Evolutionary conservation across 83 land plant genomes (phyloP), one percentile per base, ranked within the genome.

Genomic region (Diphasiastrum complanatum): DNA sequence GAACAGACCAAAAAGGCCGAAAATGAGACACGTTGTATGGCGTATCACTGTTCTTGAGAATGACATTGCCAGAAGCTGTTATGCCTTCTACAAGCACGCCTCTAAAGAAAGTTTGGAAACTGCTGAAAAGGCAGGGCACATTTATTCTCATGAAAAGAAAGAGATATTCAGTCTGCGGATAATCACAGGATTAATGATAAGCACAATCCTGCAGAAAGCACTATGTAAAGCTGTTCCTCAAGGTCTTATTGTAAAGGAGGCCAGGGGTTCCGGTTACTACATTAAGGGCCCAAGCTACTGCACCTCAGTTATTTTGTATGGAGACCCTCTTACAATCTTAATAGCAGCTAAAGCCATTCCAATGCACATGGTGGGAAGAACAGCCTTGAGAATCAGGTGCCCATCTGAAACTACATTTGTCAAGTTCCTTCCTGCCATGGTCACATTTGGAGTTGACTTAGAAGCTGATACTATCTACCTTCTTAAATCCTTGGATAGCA

Each of bases 201-300:
- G 59, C 43, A 55, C 18, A 20, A 55, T 55, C 34, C 14, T 55
- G 6, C 26, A 55, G 35, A 14, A 18, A 11, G 59, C 59, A 11
- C 34, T 55, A 35, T 16, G 18, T 0, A 0, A 27, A 16, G 59
- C 59, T 14, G 31, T 55, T 16, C 43, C 34, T 12, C 16, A 24
- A 20, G 35, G 16, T 14, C 34, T 55, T 16, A 32, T 27, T 11
- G 59, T 55, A 14, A 55, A 55, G 34, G 59, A 55, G 34, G 59
- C 26, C 35, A 55, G 59, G 34, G 59, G 59, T 27, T 1, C 59
- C 12, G 59, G 59, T 12, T 55, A 55, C 59, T 55, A 55, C 19
- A 55, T 55, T 35, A 20, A 30, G 16, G 35, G 59, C 19, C 59
- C 59, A 14, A 55, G 59, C 34, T 55, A 55, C 43, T 55, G 59